Percentiles rank a stretch among this genome's conserved stretches.
Evolutionary conservation across 345 rosid species (phyloP).

Genomic region (Conringia planisiliqua): DNA sequence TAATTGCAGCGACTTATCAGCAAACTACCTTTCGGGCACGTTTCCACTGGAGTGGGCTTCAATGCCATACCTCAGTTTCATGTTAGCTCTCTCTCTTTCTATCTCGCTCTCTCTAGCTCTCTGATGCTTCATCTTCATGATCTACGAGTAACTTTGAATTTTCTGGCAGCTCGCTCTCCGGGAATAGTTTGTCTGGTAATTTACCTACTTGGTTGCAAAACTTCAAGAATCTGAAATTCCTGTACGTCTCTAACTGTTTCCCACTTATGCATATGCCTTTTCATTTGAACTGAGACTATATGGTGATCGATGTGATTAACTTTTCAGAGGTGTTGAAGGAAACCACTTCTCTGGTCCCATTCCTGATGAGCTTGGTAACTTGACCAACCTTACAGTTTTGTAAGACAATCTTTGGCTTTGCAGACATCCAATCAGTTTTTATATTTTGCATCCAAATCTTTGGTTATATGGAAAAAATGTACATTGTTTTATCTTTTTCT

Average conservation of each 20-base stretch:
- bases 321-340: conserved; percentile 45
- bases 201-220: conserved; percentile 44
- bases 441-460: background rate
- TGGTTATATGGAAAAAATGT: background rate
- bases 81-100: conserved; percentile 38
- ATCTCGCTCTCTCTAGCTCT: background rate
- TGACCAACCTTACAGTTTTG: conserved; percentile 42
- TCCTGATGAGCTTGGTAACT: conserved; percentile 50
- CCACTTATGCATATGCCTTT: background rate
- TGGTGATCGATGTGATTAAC: background rate
- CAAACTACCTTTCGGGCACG: conserved; percentile 49
- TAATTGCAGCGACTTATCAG: conserved; percentile 3
- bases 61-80: conserved; percentile 30
- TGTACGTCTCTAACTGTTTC: conserved; percentile 34
- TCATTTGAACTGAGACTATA: background rate
- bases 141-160: background rate
- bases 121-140: background rate
- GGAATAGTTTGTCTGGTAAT: conserved; percentile 44
- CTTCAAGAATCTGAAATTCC: conserved; percentile 35
- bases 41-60: conserved; percentile 59
- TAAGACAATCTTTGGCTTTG: conserved; percentile 22
- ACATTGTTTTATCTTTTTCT: background rate
- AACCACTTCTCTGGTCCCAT: conserved; percentile 50
- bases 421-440: background rate
- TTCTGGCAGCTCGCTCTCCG: conserved; percentile 39